Percentiles rank a stretch among this genome's conserved stretches.
These are phyloP conservation scores for Kluyveromyces aestuarii DNA, from an alignment of 805 yeast species.

Conservation along the genomic window DNA sequence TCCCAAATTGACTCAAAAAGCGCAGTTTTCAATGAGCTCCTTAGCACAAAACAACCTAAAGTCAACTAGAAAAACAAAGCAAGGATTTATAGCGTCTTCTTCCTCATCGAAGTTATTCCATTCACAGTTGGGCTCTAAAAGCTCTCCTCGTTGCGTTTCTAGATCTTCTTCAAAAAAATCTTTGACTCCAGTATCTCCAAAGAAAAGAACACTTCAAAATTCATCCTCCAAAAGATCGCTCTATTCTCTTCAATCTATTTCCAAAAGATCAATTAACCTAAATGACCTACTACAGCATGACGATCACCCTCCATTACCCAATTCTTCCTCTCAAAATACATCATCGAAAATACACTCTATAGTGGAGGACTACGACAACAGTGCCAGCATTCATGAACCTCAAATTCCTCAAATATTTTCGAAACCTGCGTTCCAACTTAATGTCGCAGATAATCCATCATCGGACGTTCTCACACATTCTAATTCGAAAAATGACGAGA, in stretches of 20 bases:
- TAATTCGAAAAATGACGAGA: background rate
- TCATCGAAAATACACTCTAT: slow-evolving; percentile 1
- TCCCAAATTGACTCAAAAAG: slow-evolving; percentile 22
- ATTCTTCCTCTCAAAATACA: background rate
- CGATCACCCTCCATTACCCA: slow-evolving; percentile 14
- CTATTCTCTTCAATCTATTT: slow-evolving; percentile 27
- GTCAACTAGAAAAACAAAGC: slow-evolving; percentile 4
- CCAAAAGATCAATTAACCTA: slow-evolving; percentile 27
- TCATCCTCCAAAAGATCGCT: slow-evolving; percentile 26
- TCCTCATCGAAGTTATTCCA: slow-evolving; percentile 9
- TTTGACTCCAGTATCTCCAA: slow-evolving; percentile 4
- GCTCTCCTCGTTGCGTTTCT: slow-evolving; percentile 4
- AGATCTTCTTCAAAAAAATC: slow-evolving; percentile 15
- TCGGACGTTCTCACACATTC: background rate
- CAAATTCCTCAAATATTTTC: background rate
- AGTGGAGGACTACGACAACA: slow-evolving; percentile 1
- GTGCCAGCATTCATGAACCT: background rate
- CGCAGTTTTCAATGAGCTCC: slow-evolving; percentile 24
- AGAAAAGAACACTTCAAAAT: slow-evolving; percentile 15
- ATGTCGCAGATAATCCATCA: background rate
- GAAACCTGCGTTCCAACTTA: background rate
- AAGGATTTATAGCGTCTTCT: slow-evolving; percentile 20
- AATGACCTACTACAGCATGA: slow-evolving; percentile 20
- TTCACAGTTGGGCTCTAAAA: slow-evolving; percentile 1
- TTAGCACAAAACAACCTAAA: slow-evolving; percentile 7